Evolutionary conservation across 805 yeast species (phyloP).

Genomic region (Debaryomyces hansenii): DNA sequence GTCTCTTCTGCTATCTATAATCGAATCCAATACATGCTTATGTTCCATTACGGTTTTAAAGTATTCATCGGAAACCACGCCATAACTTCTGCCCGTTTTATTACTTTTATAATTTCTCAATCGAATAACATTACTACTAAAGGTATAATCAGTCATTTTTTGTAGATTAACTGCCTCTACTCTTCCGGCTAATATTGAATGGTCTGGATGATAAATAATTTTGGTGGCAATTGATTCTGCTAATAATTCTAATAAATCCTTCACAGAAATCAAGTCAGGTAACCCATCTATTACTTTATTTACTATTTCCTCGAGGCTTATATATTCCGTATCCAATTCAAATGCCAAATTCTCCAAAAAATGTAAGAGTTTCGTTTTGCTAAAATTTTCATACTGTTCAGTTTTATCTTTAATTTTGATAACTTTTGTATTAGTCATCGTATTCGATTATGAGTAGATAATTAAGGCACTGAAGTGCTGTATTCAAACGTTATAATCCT

Average conservation of each 20-base stretch:
- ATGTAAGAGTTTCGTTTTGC: slow-evolving; percentile 5
- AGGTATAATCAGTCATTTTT: slow-evolving; percentile 14
- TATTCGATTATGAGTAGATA: neutral
- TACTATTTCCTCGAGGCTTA: slow-evolving; percentile 16
- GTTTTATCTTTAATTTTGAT: neutral
- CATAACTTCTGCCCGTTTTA: slow-evolving; percentile 21
- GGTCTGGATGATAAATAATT: slow-evolving; percentile 35
- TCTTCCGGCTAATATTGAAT: slow-evolving; percentile 36
- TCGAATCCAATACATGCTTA: slow-evolving; percentile 65
- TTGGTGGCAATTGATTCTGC: slow-evolving; percentile 36
- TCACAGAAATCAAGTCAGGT: slow-evolving; percentile 14
- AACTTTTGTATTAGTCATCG: slow-evolving; percentile 1
- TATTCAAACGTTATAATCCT: too few species aligned
- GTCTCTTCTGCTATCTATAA: slow-evolving; percentile 78
- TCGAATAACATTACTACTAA: slow-evolving; percentile 23
- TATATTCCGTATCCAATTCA: slow-evolving; percentile 13
- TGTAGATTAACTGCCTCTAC: slow-evolving; percentile 32
- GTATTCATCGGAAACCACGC: slow-evolving; percentile 71
- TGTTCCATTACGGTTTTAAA: slow-evolving; percentile 62
- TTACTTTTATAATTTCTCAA: slow-evolving; percentile 14
- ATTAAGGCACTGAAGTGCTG: neutral
- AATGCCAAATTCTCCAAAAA: slow-evolving; percentile 9
- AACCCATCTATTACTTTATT: slow-evolving; percentile 15
- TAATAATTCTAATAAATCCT: slow-evolving; percentile 26
- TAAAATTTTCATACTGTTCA: neutral